Conservation (phyloP, 2,329 filamentous ascomycete genomes). For the Rhinocladiella mackenziei region DNA sequence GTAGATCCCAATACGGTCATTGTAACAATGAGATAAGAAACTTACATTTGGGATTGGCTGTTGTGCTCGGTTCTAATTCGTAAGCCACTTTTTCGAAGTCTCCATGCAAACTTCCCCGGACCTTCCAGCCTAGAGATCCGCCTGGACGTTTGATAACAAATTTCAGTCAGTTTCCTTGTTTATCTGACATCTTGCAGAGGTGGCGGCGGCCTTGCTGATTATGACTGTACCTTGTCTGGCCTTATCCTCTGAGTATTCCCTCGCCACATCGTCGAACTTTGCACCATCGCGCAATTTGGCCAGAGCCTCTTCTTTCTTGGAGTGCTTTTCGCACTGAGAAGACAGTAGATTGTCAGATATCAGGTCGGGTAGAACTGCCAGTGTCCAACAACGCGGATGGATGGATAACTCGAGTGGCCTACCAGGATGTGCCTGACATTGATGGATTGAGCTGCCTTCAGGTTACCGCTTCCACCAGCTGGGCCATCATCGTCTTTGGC, state of each 20-base stretch:
- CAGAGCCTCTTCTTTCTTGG: slow-evolving; percentile 62
- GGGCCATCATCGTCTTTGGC: slow-evolving; percentile 37
- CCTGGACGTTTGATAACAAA: slow-evolving; percentile 40
- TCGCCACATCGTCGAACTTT: slow-evolving; percentile 63
- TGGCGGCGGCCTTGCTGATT: too few species aligned
- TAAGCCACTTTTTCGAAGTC: slow-evolving; percentile 62
- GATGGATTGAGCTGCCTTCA: slow-evolving; percentile 60
- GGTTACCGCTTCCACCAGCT: slow-evolving; percentile 34
- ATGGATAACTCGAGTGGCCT: too few species aligned
- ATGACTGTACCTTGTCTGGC: slow-evolving; percentile 49
- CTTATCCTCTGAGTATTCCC: slow-evolving; percentile 64
- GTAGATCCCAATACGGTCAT: slow-evolving; percentile 14
- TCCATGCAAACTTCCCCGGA: slow-evolving; percentile 52
- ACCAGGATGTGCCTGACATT: slow-evolving; percentile 63
- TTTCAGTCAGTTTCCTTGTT: slow-evolving; percentile 7
- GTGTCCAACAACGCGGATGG: too few species aligned
- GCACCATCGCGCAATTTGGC: slow-evolving; percentile 56
- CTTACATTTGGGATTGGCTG: slow-evolving; percentile 51
- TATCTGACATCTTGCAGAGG: background rate
- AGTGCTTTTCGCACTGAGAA: slow-evolving; percentile 56
- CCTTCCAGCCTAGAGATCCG: slow-evolving; percentile 62
- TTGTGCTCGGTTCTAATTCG: slow-evolving; percentile 58
- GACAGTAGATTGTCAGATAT: background rate
- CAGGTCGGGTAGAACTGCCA: background rate
- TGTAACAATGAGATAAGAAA: slow-evolving; percentile 11